Evolutionary conservation across 257 asterid genomes (phyloP).

Genomic region (Verbena officinalis): DNA sequence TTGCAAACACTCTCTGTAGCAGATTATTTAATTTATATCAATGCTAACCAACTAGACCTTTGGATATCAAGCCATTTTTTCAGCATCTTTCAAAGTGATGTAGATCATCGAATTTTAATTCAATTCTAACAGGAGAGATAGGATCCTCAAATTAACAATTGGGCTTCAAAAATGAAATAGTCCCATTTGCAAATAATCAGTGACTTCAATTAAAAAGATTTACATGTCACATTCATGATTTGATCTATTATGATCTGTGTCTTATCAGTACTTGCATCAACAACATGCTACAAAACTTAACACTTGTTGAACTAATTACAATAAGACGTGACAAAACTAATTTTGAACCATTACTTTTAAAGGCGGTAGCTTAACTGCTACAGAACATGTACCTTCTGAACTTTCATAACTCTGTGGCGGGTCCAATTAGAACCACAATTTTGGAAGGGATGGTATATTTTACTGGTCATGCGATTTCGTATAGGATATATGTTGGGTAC

Average conservation of each 20-base stretch:
- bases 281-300: not conserved
- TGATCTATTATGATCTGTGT: constrained; percentile 12
- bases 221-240: constrained; percentile 2
- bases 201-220: not conserved
- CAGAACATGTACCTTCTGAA: not conserved
- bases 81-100: constrained; percentile 6
- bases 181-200: not conserved
- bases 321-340: not conserved
- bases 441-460: constrained; percentile 1
- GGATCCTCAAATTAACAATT: constrained; percentile 4
- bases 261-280: not conserved
- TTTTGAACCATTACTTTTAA: not conserved
- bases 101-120: constrained; percentile 3
- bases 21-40: constrained; percentile 13
- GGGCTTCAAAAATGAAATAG: constrained; percentile 3
- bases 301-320: not conserved
- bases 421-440: not conserved
- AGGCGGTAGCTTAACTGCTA: not conserved
- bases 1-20: constrained; percentile 12
- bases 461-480: not conserved
- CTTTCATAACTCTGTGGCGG: not conserved
- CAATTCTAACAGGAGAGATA: not conserved
- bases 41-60: not conserved
- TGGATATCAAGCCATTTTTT: not conserved
- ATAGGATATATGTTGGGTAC: not conserved